Conservation (phyloP, 257 asterid genomes). For the Nicotiana benthamiana region DNA sequence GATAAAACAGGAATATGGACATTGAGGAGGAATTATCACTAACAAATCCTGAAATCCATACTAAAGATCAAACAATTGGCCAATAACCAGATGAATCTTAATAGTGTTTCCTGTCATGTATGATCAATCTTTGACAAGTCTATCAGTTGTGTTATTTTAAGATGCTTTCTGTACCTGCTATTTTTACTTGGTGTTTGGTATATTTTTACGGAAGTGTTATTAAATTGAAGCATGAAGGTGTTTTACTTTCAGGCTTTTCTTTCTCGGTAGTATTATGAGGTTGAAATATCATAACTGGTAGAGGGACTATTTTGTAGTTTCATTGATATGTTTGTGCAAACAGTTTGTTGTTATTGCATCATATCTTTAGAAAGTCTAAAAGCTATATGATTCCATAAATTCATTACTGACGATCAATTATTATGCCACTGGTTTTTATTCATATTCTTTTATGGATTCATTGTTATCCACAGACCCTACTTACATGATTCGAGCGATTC, state of each 20-base stretch:
- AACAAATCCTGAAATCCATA: neutral
- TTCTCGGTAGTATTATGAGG: neutral
- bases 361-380: neutral
- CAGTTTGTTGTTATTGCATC: neutral
- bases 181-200: neutral
- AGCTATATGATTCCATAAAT: neutral
- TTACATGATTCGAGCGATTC: constrained; percentile 94
- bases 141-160: neutral
- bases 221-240: neutral
- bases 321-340: neutral
- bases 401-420: neutral
- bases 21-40: neutral
- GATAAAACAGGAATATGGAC: neutral
- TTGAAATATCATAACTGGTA: neutral
- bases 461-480: constrained; percentile 67
- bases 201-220: neutral
- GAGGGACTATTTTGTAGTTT: neutral
- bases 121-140: neutral
- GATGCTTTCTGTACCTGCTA: neutral
- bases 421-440: neutral
- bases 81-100: neutral
- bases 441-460: neutral
- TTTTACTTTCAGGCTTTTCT: neutral
- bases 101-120: neutral
- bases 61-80: neutral